Evolutionary conservation across 106 monocot species (phyloP).

Genomic region (Narthecium ossifragum): DNA sequence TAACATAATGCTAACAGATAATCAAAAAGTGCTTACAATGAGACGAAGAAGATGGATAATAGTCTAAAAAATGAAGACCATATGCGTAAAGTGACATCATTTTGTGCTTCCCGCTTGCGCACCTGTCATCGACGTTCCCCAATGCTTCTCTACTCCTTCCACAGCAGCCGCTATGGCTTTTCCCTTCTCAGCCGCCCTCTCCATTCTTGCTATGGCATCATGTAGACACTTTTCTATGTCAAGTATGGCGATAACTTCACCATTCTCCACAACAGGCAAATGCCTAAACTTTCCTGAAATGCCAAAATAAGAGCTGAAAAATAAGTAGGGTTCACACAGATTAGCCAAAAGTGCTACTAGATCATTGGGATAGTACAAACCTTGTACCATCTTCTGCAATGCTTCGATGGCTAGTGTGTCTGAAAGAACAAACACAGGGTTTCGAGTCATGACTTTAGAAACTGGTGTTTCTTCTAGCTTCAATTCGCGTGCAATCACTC

Average conservation of each 20-base stretch:
- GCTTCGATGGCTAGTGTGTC: constrained; percentile 91
- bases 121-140: constrained; percentile 75
- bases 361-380: constrained; percentile 18
- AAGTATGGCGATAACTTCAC: constrained; percentile 84
- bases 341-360: background rate
- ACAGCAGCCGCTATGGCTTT: constrained; percentile 92
- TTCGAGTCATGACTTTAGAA: constrained; percentile 81
- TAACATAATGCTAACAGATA: background rate
- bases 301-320: background rate
- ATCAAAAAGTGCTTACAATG: background rate
- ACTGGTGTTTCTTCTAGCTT: constrained; percentile 84
- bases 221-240: constrained; percentile 94
- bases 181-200: constrained; percentile 87
- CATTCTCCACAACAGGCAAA: constrained; percentile 84
- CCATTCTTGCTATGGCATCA: constrained; percentile 94
- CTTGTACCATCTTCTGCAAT: constrained; percentile 93
- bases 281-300: constrained; percentile 86
- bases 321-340: background rate
- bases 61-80: too few relatives aligned
- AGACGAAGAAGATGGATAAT: background rate
- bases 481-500: constrained; percentile 77
- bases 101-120: background rate
- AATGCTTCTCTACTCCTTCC: constrained; percentile 84
- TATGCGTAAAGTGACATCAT: background rate
- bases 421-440: constrained; percentile 82